Conservation (phyloP, 306 rosid genomes). For the Potentilla sterilis region DNA sequence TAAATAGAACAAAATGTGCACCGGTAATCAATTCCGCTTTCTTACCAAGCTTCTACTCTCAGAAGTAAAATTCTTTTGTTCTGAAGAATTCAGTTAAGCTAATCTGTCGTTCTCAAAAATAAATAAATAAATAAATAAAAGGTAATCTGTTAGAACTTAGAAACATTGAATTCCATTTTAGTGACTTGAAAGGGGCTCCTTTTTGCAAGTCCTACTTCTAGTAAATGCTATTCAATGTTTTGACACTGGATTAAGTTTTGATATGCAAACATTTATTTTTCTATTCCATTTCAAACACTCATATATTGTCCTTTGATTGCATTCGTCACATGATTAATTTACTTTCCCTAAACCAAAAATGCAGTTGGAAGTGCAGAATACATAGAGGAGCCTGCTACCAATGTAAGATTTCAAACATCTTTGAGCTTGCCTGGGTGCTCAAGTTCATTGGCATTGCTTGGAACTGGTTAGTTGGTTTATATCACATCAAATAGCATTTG, state of each 20-base stretch:
- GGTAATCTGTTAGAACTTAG: not conserved
- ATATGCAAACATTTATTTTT: not conserved
- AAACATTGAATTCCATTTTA: not conserved
- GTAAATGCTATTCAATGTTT: not conserved
- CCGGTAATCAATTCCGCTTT: not conserved
- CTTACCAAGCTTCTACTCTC: not conserved
- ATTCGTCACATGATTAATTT: slow-evolving; percentile 14
- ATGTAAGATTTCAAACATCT: slow-evolving; percentile 58
- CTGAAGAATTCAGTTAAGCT: not conserved
- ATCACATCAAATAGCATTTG: slow-evolving; percentile 1
- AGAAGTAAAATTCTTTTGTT: not conserved
- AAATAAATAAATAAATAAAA: no score
- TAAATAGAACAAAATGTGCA: not conserved
- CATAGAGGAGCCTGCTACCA: slow-evolving; percentile 68
- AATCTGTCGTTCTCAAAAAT: no score
- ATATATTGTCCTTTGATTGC: not conserved
- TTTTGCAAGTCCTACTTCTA: not conserved
- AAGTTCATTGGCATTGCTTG: slow-evolving; percentile 55
- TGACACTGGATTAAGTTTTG: not conserved
- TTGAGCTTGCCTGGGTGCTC: slow-evolving; percentile 63
- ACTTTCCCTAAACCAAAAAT: slow-evolving; percentile 22
- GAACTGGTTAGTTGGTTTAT: slow-evolving; percentile 64
- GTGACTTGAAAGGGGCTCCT: not conserved
- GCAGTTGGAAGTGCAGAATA: slow-evolving; percentile 63
- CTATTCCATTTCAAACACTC: slow-evolving; percentile 4